Percentiles rank a stretch among this genome's conserved stretches.
These are phyloP conservation scores for Nakaseomyces kungkrabaensis DNA, from an alignment of 1,139 yeast genomes.

Conservation along the genomic window DNA sequence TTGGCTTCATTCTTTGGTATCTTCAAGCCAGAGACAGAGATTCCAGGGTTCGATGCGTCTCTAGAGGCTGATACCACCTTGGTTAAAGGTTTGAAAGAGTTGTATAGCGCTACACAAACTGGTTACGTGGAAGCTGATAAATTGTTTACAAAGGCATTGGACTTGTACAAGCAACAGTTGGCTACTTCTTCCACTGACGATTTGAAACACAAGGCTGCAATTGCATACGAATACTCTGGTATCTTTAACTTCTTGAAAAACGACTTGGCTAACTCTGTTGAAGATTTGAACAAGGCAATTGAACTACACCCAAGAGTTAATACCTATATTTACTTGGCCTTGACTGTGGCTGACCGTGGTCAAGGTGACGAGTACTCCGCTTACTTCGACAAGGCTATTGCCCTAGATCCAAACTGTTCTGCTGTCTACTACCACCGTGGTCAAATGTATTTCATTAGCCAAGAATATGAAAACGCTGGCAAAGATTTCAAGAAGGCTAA, in stretches of 20 bases:
- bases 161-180: slow-evolving; percentile 36
- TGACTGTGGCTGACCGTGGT: slow-evolving; percentile 70
- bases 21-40: slow-evolving; percentile 25
- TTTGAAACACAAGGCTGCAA: slow-evolving; percentile 38
- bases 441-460: slow-evolving; percentile 73
- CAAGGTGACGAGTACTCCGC: slow-evolving; percentile 48
- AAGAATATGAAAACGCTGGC: slow-evolving; percentile 63
- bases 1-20: slow-evolving; percentile 74
- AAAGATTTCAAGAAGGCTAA: slow-evolving; percentile 65
- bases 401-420: slow-evolving; percentile 57
- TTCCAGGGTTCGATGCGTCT: slow-evolving; percentile 32
- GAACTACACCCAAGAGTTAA: slow-evolving; percentile 64
- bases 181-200: slow-evolving; percentile 30
- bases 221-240: slow-evolving; percentile 74
- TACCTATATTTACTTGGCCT: slow-evolving; percentile 71
- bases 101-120: slow-evolving; percentile 54
- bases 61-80: slow-evolving; percentile 47
- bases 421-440: slow-evolving; percentile 90
- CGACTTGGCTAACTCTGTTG: slow-evolving; percentile 50
- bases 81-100: slow-evolving; percentile 54
- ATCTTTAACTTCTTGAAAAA: slow-evolving; percentile 72
- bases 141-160: slow-evolving; percentile 56
- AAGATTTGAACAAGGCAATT: slow-evolving; percentile 52
- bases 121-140: slow-evolving; percentile 68
- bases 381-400: slow-evolving; percentile 55